Base-by-base conservation (phyloP, 1,139 yeast genomes). In the Protomyces lactucae-debilis region DNA sequence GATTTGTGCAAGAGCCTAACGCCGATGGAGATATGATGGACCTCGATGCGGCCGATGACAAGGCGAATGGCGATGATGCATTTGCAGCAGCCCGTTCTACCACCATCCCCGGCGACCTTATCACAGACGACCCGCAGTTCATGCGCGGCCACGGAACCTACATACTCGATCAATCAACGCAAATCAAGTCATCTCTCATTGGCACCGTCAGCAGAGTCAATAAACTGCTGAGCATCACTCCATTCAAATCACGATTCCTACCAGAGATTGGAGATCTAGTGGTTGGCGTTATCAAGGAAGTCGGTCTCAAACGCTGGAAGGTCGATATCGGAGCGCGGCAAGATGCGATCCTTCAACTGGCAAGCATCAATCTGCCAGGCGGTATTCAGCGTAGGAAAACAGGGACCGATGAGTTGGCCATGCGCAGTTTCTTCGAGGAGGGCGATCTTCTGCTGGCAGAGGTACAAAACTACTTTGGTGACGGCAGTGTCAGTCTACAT, bases 71-170 rank as follows among this genome's bases (percentile, higher is more conserved):
- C 46, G 46, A 48, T 23, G 12, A n/a, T 54, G 3, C 55, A 48
- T 23, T 18, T 52, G 52, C 46, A 45, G 37, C 63, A 69, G 39
- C 70, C 86, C 48, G 48, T 21, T 43, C 48, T 6, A 43, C 48
- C 12, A 96, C 93, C 18, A 90, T 97, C 0, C 99, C 99, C 0
- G 99, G 99, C n/a, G 98, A 95, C 73, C 78, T 92, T 65, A 89
- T 95, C 18, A 93, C 99, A 0, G 95, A 88, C 71, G 99, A 95
- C 72, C 91, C 97, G 6, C 83, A 87, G 3, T 93, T 98, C 97
- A 95, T 95, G 99, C 84, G 96, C 74, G 99, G 99, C 40, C 99
- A 95, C 74, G 99, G 99, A 2, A 95, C 99, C 0, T 93, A 90
- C 74, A 85, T 87, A 68, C 77, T 86, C 52, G 63, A 59, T 40